Base-by-base conservation (phyloP, 176 grass and related monocot species). In the Pharus latifolius region DNA sequence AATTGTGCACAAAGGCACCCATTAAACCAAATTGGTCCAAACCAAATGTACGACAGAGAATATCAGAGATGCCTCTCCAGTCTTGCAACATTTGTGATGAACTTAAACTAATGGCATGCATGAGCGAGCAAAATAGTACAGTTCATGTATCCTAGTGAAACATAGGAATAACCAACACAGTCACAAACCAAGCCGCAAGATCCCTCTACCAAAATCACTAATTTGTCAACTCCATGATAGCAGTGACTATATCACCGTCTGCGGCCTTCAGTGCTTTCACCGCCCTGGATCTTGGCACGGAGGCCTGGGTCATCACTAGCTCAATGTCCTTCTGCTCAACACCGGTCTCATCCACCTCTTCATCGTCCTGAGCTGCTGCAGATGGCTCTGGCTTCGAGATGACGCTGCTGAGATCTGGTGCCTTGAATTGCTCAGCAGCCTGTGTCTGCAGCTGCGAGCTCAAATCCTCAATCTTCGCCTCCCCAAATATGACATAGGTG, bases 401-500 rank as follows among this genome's bases (percentile, higher is more conserved):
- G 49, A 91, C 37, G 5, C 69, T 80, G 76, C 80, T 80, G 11
- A 80, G 43, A 34, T 91, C 83, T 2, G 75, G 83, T 0, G 70
- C 80, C 75, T 87, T 91, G 83, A 91, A 91, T 20, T 91, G 83
- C 58, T 87, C 83, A 0, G 88, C 88, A 0, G 88, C 83, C 35
- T 87, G 88, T 3, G 75, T 73, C 79, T 87, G 80, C 43, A 83
- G 70, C 66, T 91, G 83, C 0, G 83, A 87, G 65, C 84, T 84
- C 32, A 91, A 61, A 44, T 87, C 84, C 59, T 87, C 84, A 1
- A 91, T 84, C 71, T 91, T 91, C 0, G 84, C 88, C 71, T 91
- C 80, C 3, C 88, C 88, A 2, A 91, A 91, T 31, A 91, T 91
- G 15, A 87, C 88, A 2, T 91, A 91, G 13, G 88, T 91, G 72